Percentiles rank a stretch among this genome's conserved stretches.
phyloP scores from a whole-genome alignment of 192 early-diverging fungal genomes.

The Backusella westeae region DNA sequence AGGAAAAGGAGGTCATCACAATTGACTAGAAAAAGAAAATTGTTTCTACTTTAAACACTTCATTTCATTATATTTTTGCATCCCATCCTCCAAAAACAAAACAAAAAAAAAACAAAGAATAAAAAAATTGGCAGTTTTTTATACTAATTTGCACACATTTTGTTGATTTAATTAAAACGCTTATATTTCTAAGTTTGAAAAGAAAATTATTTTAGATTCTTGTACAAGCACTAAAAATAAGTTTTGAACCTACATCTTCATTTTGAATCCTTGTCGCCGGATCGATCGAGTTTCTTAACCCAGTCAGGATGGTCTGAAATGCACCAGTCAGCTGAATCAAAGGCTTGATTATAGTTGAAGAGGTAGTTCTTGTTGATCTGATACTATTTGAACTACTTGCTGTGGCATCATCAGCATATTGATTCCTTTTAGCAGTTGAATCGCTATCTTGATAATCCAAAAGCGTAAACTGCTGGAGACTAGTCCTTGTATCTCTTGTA shows the following conservation, averaged over 20 bases:
- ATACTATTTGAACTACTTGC: constrained; percentile 43
- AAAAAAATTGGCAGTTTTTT: background rate
- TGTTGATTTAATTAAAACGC: background rate
- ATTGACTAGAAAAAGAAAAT: background rate
- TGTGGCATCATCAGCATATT: constrained; percentile 66
- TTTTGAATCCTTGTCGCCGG: constrained; percentile 69
- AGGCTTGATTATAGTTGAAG: constrained; percentile 91
- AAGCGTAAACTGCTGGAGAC: constrained; percentile 49
- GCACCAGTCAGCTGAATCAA: constrained; percentile 95
- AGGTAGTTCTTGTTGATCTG: constrained; percentile 51
- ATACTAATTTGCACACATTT: background rate
- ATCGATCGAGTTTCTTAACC: constrained; percentile 90
- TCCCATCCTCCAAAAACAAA: background rate
- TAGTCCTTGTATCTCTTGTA: background rate
- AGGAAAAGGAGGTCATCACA: background rate
- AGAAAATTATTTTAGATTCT: background rate
- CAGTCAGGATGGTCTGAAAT: constrained; percentile 87
- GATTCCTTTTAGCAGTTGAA: constrained; percentile 48
- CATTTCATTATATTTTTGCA: background rate
- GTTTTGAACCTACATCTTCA: constrained; percentile 63
- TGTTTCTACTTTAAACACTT: background rate
- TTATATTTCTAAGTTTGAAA: background rate
- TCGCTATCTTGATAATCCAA: constrained; percentile 81
- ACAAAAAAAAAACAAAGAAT: background rate
- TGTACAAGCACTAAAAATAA: background rate